Conservation (phyloP, 1,139 yeast species). For the Yamadazyma sp. region DNA sequence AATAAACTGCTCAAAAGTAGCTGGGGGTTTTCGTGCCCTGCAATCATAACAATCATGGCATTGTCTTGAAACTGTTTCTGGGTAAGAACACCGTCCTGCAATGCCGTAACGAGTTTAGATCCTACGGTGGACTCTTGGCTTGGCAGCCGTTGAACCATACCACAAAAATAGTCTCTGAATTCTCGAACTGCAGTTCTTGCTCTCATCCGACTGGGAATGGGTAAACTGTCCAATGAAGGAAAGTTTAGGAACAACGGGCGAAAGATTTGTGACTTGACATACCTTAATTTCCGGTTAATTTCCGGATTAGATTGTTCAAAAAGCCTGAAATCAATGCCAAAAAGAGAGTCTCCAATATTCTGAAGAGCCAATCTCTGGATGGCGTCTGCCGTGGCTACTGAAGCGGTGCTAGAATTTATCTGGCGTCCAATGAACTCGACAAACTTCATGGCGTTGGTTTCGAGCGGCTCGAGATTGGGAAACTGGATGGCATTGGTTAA, state of each 20-base stretch:
- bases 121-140: constrained; percentile 19
- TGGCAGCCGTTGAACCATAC: constrained; percentile 18
- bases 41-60: constrained; percentile 55
- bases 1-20: constrained; percentile 49
- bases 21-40: constrained; percentile 68
- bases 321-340: constrained; percentile 49
- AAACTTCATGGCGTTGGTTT: constrained; percentile 9
- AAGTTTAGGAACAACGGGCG: constrained; percentile 56
- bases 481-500: constrained; percentile 53
- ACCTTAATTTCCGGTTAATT: constrained; percentile 40
- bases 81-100: constrained; percentile 33
- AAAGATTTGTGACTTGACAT: constrained; percentile 55
- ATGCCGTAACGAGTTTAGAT: constrained; percentile 37
- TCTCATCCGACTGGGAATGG: constrained; percentile 47
- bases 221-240: constrained; percentile 51
- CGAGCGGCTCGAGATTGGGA: constrained; percentile 30
- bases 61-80: constrained; percentile 54
- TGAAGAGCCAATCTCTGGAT: constrained; percentile 51
- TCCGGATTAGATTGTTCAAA: constrained; percentile 24
- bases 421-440: constrained; percentile 11
- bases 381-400: constrained; percentile 34
- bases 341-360: constrained; percentile 49
- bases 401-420: constrained; percentile 1
- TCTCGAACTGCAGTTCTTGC: constrained; percentile 45
- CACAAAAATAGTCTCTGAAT: constrained; percentile 37